A percentile compares a stretch with the other conserved stretches of the same genome.
These are phyloP conservation scores for Gossypium mustelinum DNA, from an alignment of 345 rosid genomes.

Conservation along the genomic window DNA sequence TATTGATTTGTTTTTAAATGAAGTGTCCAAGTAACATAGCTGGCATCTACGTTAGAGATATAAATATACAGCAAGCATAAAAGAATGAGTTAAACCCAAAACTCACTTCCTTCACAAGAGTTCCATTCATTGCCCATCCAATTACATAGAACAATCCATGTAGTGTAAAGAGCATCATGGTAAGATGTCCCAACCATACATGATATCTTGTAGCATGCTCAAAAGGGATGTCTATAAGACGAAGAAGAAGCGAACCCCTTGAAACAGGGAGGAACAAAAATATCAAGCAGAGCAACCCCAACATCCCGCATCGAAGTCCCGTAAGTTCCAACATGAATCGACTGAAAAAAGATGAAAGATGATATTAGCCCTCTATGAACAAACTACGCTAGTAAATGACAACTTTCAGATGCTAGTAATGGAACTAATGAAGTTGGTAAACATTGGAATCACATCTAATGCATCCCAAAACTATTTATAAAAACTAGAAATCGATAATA, in stretches of 20 bases:
- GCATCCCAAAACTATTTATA: too few relatives aligned
- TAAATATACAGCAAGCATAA: not conserved
- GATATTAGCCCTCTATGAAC: not conserved
- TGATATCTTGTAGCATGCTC: slow-evolving; percentile 62
- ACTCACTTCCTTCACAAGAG: slow-evolving; percentile 44
- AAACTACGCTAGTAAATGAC: too few relatives aligned
- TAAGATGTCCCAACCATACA: slow-evolving; percentile 59
- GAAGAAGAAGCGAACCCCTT: slow-evolving; percentile 85
- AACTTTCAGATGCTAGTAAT: too few relatives aligned
- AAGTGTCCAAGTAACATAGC: too few relatives aligned
- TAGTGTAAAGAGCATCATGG: slow-evolving; percentile 62
- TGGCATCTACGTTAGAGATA: too few relatives aligned
- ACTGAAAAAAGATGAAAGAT: slow-evolving; percentile 17
- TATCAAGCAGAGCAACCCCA: slow-evolving; percentile 65
- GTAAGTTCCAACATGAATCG: not conserved
- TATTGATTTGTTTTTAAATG: too few relatives aligned
- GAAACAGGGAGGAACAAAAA: slow-evolving; percentile 80
- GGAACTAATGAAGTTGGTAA: too few relatives aligned
- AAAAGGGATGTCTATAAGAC: slow-evolving; percentile 72
- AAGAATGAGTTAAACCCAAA: not conserved
- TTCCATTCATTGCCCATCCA: not conserved
- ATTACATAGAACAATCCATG: not conserved
- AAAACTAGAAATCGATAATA: too few relatives aligned
- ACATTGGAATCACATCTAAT: too few relatives aligned
- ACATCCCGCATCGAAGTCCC: slow-evolving; percentile 48